Base-by-base conservation (phyloP, 306 rosid genomes). In the Medicago lupulina region DNA sequence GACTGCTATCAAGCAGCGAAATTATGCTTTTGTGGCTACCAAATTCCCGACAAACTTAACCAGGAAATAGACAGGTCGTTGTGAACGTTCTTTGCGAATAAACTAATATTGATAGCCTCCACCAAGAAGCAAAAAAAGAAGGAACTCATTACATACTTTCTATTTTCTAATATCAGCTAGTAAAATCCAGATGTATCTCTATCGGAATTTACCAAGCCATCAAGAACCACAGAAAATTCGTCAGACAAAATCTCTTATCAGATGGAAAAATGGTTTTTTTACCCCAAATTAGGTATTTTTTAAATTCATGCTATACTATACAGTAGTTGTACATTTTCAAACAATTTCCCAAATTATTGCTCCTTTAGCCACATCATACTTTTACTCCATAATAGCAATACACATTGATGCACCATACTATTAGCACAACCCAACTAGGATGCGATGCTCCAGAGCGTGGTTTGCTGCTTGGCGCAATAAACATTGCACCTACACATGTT, bases 391-490 rank as follows among this genome's bases (percentile, higher is more conserved):
- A 43, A 40, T 34, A 61, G 67, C 67, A 28, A 61, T 43, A 57
- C 49, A 55, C 47, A 58, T 49, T 38, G 19, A n/a, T 69, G 54
- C 14, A 49, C 76, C 54, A 14, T 59, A 25, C 63, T 47, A 31
- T 47, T 60, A 63, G 63, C 71, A 70, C 71, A 60, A 75, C 36
- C 77, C 67, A 73, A 57, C 58, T 14, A 40, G 58, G 44, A 73
- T 73, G 41, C 23, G 58, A 73, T 31, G 59, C 3, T 34, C 70
- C 47, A 60, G 46, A 9, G 23, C 16, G 12, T 9, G 13, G 70
- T 67, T 70, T 64, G 73, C 17, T 3, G 28, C 61, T 67, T 78
- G 64, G 77, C 17, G 4, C 67, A 60, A 63, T 62, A 50, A 76
- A 61, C 12, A 57, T 50, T 38, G 41, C 71, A 21, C 6, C 18